Percentiles rank a stretch among this genome's conserved stretches.
These are phyloP conservation scores for Cystobasidium tubakii DNA, from an alignment of 768 basidiomycete genomes.

Conservation along the genomic window DNA sequence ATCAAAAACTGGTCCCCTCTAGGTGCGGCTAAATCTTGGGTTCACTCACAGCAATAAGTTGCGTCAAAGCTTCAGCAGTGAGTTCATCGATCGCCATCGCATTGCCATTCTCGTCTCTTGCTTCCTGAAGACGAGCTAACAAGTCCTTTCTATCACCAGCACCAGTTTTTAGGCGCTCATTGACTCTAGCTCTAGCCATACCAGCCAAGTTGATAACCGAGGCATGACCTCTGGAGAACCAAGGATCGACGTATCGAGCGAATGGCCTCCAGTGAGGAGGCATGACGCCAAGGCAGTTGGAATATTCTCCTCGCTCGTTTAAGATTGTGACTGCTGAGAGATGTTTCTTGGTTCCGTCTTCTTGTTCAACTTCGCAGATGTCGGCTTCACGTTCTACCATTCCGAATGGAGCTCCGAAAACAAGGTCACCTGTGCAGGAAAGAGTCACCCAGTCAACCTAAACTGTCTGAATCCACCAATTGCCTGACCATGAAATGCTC, in stretches of 20 bases:
- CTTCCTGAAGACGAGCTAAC: constrained; percentile 70
- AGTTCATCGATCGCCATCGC: constrained; percentile 74
- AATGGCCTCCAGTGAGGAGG: constrained; percentile 59
- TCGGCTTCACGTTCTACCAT: constrained; percentile 74
- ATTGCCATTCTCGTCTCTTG: constrained; percentile 69
- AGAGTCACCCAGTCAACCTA: background rate
- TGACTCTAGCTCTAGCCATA: constrained; percentile 54
- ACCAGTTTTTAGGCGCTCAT: constrained; percentile 63
- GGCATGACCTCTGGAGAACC: constrained; percentile 63
- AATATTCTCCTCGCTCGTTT: constrained; percentile 80
- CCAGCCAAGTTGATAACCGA: constrained; percentile 60
- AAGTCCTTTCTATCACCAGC: constrained; percentile 66
- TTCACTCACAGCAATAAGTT: constrained; percentile 38
- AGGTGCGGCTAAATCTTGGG: no score
- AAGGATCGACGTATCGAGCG: constrained; percentile 54
- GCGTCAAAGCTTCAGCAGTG: constrained; percentile 62
- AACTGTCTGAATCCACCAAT: background rate
- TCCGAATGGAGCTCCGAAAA: constrained; percentile 81
- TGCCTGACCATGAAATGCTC: constrained; percentile 11
- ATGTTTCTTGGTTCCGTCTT: constrained; percentile 52
- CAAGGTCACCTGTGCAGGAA: constrained; percentile 55
- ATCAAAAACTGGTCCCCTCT: no score
- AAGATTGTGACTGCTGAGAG: constrained; percentile 70
- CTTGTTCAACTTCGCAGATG: constrained; percentile 43
- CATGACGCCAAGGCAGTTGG: constrained; percentile 73